Conservation (phyloP, 768 basidiomycete species). For the Rubroboletus satanas region DNA sequence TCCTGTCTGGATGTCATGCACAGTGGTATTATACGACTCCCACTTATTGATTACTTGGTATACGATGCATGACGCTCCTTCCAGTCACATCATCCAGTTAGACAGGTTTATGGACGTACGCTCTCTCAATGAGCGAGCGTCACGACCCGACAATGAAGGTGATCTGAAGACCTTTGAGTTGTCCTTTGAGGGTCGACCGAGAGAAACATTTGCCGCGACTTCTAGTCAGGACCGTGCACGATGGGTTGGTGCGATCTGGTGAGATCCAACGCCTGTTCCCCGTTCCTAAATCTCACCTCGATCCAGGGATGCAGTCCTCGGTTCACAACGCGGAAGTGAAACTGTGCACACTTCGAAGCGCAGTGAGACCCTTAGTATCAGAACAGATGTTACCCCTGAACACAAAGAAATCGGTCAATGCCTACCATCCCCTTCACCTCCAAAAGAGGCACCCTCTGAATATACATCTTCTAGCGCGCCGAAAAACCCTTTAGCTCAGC, state of each 20-base stretch:
- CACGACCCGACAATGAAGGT: conserved; percentile 40
- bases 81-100: conserved; percentile 46
- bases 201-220: conserved; percentile 59
- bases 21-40: conserved; percentile 33
- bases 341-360: neutral
- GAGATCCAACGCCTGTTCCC: conserved; percentile 12
- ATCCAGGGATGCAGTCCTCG: conserved; percentile 57
- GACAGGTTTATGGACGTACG: conserved; percentile 58
- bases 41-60: conserved; percentile 49
- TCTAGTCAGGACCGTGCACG: conserved; percentile 61
- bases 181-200: conserved; percentile 47
- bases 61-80: conserved; percentile 38
- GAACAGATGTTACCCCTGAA: conserved; percentile 12
- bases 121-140: conserved; percentile 50
- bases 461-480: conserved; percentile 26
- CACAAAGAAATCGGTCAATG: neutral
- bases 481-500: conserved; percentile 6
- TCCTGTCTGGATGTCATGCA: conserved; percentile 51
- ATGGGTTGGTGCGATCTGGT: conserved; percentile 79
- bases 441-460: conserved; percentile 23
- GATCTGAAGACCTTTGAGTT: conserved; percentile 62
- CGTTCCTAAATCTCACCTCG: neutral
- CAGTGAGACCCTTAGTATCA: conserved; percentile 9
- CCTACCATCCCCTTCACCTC: conserved; percentile 8
- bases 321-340: conserved; percentile 28